These are phyloP conservation scores for Plasmopara muralis DNA, from an alignment of 352 stramenopile species.

Conservation along the genomic window DNA sequence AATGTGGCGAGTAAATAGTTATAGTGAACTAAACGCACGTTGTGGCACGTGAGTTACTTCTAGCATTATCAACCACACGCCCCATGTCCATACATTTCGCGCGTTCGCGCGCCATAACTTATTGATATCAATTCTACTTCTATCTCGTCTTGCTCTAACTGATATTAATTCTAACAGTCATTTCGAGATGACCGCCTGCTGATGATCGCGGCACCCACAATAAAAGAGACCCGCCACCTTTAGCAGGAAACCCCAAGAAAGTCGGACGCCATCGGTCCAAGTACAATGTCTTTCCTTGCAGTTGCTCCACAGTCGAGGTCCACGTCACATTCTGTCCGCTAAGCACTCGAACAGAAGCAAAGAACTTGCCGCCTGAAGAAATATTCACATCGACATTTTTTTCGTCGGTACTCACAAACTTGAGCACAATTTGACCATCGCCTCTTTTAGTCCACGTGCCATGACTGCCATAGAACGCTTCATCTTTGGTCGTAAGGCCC, in stretches of 20 bases:
- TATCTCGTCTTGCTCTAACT: slow-evolving; percentile 8
- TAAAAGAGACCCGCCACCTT: slow-evolving; percentile 39
- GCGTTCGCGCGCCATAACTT: not conserved
- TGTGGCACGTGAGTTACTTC: no score
- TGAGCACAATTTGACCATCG: slow-evolving; percentile 32
- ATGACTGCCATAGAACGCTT: slow-evolving; percentile 37
- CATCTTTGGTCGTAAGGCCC: slow-evolving; percentile 30
- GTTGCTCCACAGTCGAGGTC: slow-evolving; percentile 26
- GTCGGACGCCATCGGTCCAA: slow-evolving; percentile 55
- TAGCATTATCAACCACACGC: not conserved
- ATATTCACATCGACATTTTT: slow-evolving; percentile 43
- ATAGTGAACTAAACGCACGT: no score
- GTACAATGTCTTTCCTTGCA: slow-evolving; percentile 55
- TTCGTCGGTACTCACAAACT: slow-evolving; percentile 37
- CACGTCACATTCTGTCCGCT: slow-evolving; percentile 32
- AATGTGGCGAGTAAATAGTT: no score
- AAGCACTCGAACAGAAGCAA: slow-evolving; percentile 29
- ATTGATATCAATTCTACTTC: not conserved
- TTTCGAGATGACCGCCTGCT: slow-evolving; percentile 34
- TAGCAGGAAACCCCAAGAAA: slow-evolving; percentile 33
- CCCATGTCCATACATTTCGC: not conserved
- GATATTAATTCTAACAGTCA: slow-evolving; percentile 38
- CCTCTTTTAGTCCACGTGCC: slow-evolving; percentile 40
- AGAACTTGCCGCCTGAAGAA: slow-evolving; percentile 32
- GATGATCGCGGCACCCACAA: slow-evolving; percentile 44